A percentile compares a stretch with the other conserved stretches of the same genome.
Conservation (phyloP, 306 rosid genomes). For the Purshia tridentata region DNA sequence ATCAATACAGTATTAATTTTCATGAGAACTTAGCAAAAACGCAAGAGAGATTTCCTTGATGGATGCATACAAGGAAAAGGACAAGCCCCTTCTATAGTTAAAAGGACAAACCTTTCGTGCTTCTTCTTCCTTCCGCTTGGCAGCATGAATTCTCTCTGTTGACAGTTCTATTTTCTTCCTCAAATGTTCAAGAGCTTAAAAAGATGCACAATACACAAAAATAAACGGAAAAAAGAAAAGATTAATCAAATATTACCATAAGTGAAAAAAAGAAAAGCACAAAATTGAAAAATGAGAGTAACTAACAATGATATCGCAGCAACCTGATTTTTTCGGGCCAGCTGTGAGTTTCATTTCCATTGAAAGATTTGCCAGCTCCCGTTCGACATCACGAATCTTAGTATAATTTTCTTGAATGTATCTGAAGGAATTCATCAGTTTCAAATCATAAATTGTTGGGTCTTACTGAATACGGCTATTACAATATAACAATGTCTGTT, state of each 20-base stretch:
- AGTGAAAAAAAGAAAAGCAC: conserved; percentile 1
- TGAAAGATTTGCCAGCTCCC: conserved; percentile 71
- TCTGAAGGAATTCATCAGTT: conserved; percentile 34
- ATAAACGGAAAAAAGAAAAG: conserved; percentile 13
- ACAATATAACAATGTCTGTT: background rate
- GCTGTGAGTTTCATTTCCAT: conserved; percentile 93
- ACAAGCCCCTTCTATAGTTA: conserved; percentile 3
- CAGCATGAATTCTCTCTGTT: conserved; percentile 69
- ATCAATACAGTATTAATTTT: background rate
- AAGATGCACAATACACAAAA: conserved; percentile 31
- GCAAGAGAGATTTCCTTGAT: background rate
- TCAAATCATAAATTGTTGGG: background rate
- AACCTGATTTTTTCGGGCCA: conserved; percentile 96
- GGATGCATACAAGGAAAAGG: background rate
- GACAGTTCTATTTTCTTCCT: conserved; percentile 83
- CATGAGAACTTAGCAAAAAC: background rate
- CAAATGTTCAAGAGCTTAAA: conserved; percentile 82
- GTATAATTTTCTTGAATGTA: conserved; percentile 88
- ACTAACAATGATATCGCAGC: conserved; percentile 25
- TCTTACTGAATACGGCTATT: background rate
- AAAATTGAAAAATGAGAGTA: conserved; percentile 11
- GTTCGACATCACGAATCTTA: conserved; percentile 89
- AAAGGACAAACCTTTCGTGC: conserved; percentile 54
- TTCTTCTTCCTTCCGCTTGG: conserved; percentile 83
- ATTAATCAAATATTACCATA: conserved; percentile 31